These are phyloP conservation scores for Oryza nivara DNA, from an alignment of 176 grass and related monocot genomes.

Conservation along the genomic window DNA sequence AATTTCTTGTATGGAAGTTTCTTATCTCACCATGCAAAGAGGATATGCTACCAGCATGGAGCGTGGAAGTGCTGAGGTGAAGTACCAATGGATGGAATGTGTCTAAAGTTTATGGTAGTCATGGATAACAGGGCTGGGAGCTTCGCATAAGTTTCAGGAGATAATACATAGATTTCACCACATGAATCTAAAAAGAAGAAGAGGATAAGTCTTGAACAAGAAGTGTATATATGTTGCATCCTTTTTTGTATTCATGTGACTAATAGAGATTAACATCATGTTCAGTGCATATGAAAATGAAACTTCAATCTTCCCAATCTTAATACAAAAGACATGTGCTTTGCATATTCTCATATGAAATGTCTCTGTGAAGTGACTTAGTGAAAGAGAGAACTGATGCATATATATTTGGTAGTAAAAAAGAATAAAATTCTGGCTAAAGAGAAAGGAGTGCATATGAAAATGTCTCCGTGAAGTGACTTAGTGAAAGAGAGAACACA, in stretches of 20 bases:
- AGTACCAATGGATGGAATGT: conserved; percentile 93
- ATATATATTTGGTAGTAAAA: neutral
- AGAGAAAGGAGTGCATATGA: neutral
- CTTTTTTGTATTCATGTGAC: conserved; percentile 10
- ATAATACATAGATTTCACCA: neutral
- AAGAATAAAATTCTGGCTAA: neutral
- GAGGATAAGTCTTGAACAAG: neutral
- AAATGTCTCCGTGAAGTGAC: neutral
- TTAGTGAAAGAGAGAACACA: conserved; percentile 6
- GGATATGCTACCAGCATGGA: conserved; percentile 90
- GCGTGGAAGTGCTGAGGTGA: conserved; percentile 91
- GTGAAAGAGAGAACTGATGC: neutral
- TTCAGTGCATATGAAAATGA: neutral
- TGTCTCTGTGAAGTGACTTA: neutral
- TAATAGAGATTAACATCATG: conserved; percentile 22
- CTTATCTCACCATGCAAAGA: conserved; percentile 78
- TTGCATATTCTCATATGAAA: neutral
- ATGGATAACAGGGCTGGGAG: conserved; percentile 37
- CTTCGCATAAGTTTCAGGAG: conserved; percentile 11
- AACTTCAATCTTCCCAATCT: too few species aligned
- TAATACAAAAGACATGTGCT: too few species aligned
- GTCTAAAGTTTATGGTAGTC: conserved; percentile 66
- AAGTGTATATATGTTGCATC: conserved; percentile 19
- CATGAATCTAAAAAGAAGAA: conserved; percentile 24
- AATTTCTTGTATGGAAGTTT: neutral